Evolutionary conservation across 768 basidiomycete species (phyloP), one percentile per base, ranked within the genome.

Genomic region (Tulasnella sp.): DNA sequence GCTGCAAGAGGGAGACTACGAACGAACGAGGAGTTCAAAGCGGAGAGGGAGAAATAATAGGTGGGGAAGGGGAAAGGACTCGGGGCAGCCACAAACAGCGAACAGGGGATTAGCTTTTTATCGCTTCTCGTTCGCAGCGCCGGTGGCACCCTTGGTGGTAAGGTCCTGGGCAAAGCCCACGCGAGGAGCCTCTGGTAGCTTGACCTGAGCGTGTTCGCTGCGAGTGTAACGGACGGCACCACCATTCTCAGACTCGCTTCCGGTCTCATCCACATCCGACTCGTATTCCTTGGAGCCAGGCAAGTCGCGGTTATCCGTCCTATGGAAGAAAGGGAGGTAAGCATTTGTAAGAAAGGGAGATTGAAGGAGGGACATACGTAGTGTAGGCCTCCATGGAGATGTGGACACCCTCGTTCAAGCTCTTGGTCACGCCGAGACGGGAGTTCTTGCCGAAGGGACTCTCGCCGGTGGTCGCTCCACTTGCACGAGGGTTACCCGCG

Each of bases 361-460:
- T 34, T 64, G 58, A 64, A 34, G n/a, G 3, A 22, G 7, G 72
- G 49, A 54, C 73, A 0, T 74, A 68, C 39, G 69, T 76, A 5
- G 75, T 69, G 67, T 76, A 76, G n/a, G 75, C 75, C 52, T 76
- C 75, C 75, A 71, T 76, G 38, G 75, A 76, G 75, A 76, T 76
- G 69, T 76, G 75, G 12, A 76, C 69, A 42, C 75, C 75, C 40
- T 68, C 52, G 40, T 73, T 49, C 37, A 49, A 37, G 52, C 37
- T 38, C 72, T 73, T 73, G 31, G 72, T 52, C 15, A 42, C 37
- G 38, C 37, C 68, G 68, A 70, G 68, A 39, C 68, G 68, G 6
- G 68, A 58, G 22, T 42, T 29, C 52, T 37, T 58, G 34, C 22
- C 29, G 14, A 52, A 34, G 19, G 34, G n/a, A 36, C 22, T 14